These are phyloP conservation scores for Fusarium sp. DNA, from an alignment of 2,329 filamentous ascomycete genomes.

Conservation along the genomic window DNA sequence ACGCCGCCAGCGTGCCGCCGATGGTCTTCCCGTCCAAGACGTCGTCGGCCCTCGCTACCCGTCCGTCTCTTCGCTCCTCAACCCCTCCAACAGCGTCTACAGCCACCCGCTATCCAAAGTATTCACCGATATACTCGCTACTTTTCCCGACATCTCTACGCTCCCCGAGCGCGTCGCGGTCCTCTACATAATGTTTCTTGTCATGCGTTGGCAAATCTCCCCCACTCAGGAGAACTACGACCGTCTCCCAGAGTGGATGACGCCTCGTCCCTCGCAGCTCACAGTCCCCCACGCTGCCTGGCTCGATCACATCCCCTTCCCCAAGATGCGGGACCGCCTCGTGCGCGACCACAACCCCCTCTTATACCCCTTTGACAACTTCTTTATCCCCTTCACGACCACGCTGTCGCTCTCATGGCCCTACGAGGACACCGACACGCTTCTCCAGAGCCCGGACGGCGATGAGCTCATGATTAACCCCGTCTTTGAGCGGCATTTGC, in stretches of 20 bases:
- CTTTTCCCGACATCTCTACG: constrained; percentile 82
- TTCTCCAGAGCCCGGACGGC: constrained; percentile 67
- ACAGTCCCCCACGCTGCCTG: constrained; percentile 78
- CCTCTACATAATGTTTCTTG: constrained; percentile 86
- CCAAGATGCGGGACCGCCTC: constrained; percentile 76
- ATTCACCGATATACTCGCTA: constrained; percentile 84
- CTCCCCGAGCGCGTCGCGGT: constrained; percentile 86
- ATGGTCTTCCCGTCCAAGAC: constrained; percentile 71
- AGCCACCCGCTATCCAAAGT: constrained; percentile 85
- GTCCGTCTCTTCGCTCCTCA: constrained; percentile 80
- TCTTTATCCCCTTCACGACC: constrained; percentile 84
- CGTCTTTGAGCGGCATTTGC: constrained; percentile 83
- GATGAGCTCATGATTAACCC: constrained; percentile 85
- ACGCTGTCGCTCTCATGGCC: constrained; percentile 86
- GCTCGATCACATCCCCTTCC: constrained; percentile 86
- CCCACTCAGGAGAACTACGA: constrained; percentile 84
- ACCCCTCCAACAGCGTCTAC: constrained; percentile 70
- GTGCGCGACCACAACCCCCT: constrained; percentile 59
- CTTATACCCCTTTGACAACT: constrained; percentile 77
- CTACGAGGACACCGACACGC: constrained; percentile 77
- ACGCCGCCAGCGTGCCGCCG: constrained; percentile 71
- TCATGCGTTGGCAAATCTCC: constrained; percentile 87
- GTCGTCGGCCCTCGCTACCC: constrained; percentile 83
- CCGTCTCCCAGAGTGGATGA: constrained; percentile 77
- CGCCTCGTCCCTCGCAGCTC: constrained; percentile 74